Evolutionary conservation across 2,329 filamentous ascomycete genomes (phyloP).

Genomic region (Fusarium nematophilum): DNA sequence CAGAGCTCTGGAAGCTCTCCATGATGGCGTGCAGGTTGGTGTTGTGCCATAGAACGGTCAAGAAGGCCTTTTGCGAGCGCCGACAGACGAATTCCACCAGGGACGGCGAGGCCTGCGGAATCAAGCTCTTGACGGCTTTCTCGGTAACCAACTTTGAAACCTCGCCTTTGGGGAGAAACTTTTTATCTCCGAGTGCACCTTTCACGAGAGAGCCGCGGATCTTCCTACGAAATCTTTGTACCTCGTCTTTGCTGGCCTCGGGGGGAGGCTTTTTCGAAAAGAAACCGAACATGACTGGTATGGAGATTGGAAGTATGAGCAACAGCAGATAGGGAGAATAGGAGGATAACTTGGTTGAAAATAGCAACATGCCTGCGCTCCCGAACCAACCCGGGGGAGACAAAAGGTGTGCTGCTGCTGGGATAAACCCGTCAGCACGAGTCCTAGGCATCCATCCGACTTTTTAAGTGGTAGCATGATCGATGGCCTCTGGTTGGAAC

Average conservation of each 20-base stretch:
- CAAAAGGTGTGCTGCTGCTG: no score
- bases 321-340: not conserved
- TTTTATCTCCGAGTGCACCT: no score
- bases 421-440: no score
- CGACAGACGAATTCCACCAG: constrained; percentile 2
- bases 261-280: not conserved
- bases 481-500: not conserved
- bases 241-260: not conserved
- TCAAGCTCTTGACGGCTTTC: no score
- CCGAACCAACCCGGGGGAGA: no score
- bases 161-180: no score
- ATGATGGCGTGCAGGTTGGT: not conserved
- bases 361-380: no score
- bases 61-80: constrained; percentile 3
- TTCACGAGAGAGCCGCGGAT: no score
- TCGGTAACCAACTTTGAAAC: no score
- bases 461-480: not conserved
- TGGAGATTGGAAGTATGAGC: not conserved
- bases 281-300: not conserved
- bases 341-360: no score
- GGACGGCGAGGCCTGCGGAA: not conserved
- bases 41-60: not conserved
- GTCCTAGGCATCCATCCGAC: no score
- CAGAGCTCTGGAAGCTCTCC: not conserved
- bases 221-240: not conserved